Base-by-base conservation (phyloP, 1,284 basidiomycete genomes). In the Cutaneotrichosporon spelunceum region DNA sequence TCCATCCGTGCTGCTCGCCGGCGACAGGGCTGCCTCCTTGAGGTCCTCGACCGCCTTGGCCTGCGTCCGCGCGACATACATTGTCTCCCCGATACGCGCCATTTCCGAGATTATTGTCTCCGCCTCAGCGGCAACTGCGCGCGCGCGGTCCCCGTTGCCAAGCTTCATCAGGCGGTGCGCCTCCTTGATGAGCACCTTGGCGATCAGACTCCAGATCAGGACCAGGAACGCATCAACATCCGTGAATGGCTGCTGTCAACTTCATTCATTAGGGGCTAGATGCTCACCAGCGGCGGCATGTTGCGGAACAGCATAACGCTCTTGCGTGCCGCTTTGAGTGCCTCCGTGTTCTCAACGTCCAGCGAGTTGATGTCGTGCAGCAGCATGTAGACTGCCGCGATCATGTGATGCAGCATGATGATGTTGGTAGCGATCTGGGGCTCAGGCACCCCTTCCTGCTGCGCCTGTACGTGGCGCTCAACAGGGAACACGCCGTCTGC, bases 341-440 rank as follows among this genome's bases (percentile, higher is more conserved):
- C 75, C 50, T 74, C 68, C 10, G 49, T 59, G 55, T 78, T 78
- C 50, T 72, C 73, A 2, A 65, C 60, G 26, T 71, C 71, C 16
- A 71, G 57, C 11, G 73, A 71, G 64, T 78, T 75, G 68, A 76
- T 70, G 58, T 78, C 76, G 57, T 75, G 66, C 53, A 78, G 53
- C 9, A 74, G 52, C 71, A 75, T 74, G 45, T 74, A 62, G 4
- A 66, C 64, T 1, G 73, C 73, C 0, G 66, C 62, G n/a, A 72
- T 61, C 45, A 73, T 66, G 61, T 76, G 73, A 64, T 78, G 76
- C 10, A 78, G 64, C 57, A 71, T 62, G 33, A 76, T 63, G 3
- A 66, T 70, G 57, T 72, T 67, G 6, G 64, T 39, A 6, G 66
- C 56, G 52, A 76, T 70, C 8, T 62, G 54, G 0, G 70, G 70